Conservation (phyloP, 306 rosid genomes). For the Quercus robur region DNA sequence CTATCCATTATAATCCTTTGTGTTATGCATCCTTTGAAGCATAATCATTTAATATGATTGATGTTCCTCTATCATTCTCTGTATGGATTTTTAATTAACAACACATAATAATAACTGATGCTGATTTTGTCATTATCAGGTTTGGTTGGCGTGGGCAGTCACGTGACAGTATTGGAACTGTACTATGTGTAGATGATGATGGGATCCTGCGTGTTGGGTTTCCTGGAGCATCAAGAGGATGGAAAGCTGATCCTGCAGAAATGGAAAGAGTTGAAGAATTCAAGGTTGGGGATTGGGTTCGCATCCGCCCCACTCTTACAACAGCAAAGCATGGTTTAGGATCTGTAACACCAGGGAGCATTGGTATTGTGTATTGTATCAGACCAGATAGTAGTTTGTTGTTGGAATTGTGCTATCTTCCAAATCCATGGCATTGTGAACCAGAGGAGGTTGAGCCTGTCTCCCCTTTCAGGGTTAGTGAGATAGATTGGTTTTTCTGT, state of each 20-base stretch:
- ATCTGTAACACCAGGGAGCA: conserved; percentile 97
- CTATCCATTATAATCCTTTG: background rate
- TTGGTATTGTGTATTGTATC: conserved; percentile 92
- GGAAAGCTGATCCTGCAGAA: conserved; percentile 99
- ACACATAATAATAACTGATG: background rate
- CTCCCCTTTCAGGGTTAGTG: conserved; percentile 74
- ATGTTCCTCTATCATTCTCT: background rate
- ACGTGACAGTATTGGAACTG: conserved; percentile 96
- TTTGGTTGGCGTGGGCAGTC: conserved; percentile 99
- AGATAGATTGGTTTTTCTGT: conserved; percentile 9
- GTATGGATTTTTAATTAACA: no score
- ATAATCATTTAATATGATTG: background rate
- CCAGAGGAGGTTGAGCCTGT: conserved; percentile 99
- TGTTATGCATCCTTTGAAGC: background rate
- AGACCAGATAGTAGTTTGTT: conserved; percentile 95
- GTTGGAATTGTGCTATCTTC: conserved; percentile 91
- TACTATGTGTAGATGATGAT: conserved; percentile 94
- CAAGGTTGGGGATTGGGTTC: conserved; percentile 98
- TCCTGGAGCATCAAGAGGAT: conserved; percentile 99
- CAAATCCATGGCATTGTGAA: conserved; percentile 99
- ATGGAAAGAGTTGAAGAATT: conserved; percentile 99
- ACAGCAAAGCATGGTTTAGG: conserved; percentile 96
- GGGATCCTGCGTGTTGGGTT: conserved; percentile 98
- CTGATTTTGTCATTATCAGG: conserved; percentile 38
- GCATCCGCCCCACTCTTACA: conserved; percentile 95